Base-by-base conservation (phyloP, 2,329 filamentous ascomycete species). In the Chrysoporthe cubensis region DNA sequence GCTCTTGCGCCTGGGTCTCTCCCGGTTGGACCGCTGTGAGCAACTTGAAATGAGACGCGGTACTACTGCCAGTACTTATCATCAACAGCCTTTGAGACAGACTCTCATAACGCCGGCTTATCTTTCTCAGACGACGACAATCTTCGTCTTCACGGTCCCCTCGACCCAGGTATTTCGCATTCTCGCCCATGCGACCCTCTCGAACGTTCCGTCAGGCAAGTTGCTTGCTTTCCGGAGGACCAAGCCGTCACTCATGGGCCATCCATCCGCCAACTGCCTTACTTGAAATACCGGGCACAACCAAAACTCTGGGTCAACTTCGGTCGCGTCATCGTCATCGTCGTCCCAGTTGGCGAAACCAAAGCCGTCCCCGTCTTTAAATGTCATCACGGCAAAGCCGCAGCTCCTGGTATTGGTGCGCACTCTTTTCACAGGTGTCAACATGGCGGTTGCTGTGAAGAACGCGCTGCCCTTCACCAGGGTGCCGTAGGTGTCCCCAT, bases 311-410 rank as follows among this genome's bases (percentile, higher is more conserved):
- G 44, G 44, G 26, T 62, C 44, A 37, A 16, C 18, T 50, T 40
- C 26, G 1, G 46, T 62, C 46, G 46, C 46, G 21, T 50, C 32
- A 8, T 50, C 60, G 5, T 62, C 60, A 62, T 40, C 32, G n/a
- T 40, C 34, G 21, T 62, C 32, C 44, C 60, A 62, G 18, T n/a
- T 52, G 32, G 60, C 57, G 21, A 43, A 4, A 26, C 57, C 57
- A 44, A 60, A 21, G 5, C n/a, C 57, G 57, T 60, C 57, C 18
- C n/a, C 40, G 32, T 42, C n/a, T 14, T 11, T 60, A 6, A n/a
- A 60, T 13, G 32, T 43, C 40, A 60, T 40, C 11, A 14, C n/a
- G 32, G 14, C 32, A n/a, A 43, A 32, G 34, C 34, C 34, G 16
- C 54, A 16, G 54, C 40, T 5, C 57, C 7, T 1, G n/a, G 5